A percentile compares a stretch with the other conserved stretches of the same genome.
These are phyloP conservation scores for Fusarium algeriense DNA, from an alignment of 2,329 filamentous ascomycete species.

Conservation along the genomic window DNA sequence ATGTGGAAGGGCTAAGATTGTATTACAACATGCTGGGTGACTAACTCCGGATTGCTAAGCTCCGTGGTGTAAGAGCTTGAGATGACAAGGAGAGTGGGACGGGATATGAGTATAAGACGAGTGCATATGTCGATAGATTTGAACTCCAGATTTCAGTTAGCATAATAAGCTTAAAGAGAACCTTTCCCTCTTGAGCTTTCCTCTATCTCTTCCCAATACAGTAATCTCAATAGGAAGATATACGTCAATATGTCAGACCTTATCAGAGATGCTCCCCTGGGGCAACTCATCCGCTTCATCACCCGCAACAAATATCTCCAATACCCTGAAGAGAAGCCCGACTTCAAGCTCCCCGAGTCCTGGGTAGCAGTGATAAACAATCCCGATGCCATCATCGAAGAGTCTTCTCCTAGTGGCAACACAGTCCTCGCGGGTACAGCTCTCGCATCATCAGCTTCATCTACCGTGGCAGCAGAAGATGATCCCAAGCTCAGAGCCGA, in stretches of 20 bases:
- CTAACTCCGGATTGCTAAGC: conserved; percentile 31
- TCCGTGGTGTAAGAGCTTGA: conserved; percentile 13
- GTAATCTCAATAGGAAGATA: not conserved
- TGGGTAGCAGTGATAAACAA: conserved; percentile 54
- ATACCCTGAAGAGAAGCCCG: conserved; percentile 70
- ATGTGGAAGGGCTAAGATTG: conserved; percentile 1
- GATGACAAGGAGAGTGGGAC: not conserved
- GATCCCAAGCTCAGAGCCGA: conserved; percentile 28
- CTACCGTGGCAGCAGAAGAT: conserved; percentile 37
- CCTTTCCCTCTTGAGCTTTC: not conserved
- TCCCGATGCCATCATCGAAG: conserved; percentile 39
- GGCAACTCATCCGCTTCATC: conserved; percentile 68
- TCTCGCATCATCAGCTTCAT: conserved; percentile 42
- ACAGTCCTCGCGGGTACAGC: conserved; percentile 25
- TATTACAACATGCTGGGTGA: not conserved
- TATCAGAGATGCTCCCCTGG: conserved; percentile 68
- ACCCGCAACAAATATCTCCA: conserved; percentile 65
- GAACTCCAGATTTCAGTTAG: not conserved
- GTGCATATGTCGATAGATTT: conserved; percentile 4
- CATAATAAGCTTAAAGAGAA: conserved; percentile 19
- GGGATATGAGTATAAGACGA: conserved; percentile 35
- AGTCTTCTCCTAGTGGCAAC: conserved; percentile 18
- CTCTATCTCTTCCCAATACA: not conserved
- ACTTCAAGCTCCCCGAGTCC: conserved; percentile 63
- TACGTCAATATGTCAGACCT: conserved; percentile 46